These are phyloP conservation scores for Trichoderma parareesei DNA, from an alignment of 495 filamentous ascomycete species.

Conservation along the genomic window DNA sequence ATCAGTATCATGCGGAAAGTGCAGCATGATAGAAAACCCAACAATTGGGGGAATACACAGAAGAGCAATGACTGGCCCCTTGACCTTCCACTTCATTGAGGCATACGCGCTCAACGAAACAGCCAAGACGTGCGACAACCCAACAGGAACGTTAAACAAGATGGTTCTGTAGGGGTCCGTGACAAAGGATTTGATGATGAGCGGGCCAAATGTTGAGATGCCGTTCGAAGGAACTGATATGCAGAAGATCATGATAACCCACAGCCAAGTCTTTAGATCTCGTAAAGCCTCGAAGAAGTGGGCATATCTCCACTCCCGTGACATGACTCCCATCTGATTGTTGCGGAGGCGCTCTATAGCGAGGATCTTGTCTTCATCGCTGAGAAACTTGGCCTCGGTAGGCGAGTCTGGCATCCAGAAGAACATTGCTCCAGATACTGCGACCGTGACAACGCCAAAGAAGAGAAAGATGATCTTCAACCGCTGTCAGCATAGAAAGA, in stretches of 20 bases:
- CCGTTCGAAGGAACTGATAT: conserved; percentile 47
- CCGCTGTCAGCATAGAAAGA: conserved; percentile 31
- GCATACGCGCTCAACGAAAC: conserved; percentile 40
- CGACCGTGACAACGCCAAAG: conserved; percentile 38
- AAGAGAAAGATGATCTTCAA: conserved; percentile 57
- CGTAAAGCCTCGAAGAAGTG: conserved; percentile 50
- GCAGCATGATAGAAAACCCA: conserved; percentile 44
- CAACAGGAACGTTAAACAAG: conserved; percentile 58
- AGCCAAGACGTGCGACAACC: conserved; percentile 39
- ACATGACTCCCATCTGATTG: conserved; percentile 40
- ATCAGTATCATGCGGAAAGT: conserved; percentile 43
- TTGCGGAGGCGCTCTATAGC: conserved; percentile 47
- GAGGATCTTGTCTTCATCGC: conserved; percentile 49
- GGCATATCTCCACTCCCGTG: conserved; percentile 34
- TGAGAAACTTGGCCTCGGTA: conserved; percentile 50
- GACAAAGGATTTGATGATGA: conserved; percentile 55
- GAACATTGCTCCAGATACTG: conserved; percentile 28
- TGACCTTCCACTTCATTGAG: conserved; percentile 41
- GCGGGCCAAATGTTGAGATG: conserved; percentile 55
- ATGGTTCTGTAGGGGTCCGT: conserved; percentile 52
- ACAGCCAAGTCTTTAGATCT: conserved; percentile 54
- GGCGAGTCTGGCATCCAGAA: conserved; percentile 54
- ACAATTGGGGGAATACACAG: conserved; percentile 49
- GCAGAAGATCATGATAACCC: conserved; percentile 38
- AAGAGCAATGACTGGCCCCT: conserved; percentile 47